Conservation (phyloP, 2,329 filamentous ascomycete genomes). For the Colletotrichum noveboracense region DNA sequence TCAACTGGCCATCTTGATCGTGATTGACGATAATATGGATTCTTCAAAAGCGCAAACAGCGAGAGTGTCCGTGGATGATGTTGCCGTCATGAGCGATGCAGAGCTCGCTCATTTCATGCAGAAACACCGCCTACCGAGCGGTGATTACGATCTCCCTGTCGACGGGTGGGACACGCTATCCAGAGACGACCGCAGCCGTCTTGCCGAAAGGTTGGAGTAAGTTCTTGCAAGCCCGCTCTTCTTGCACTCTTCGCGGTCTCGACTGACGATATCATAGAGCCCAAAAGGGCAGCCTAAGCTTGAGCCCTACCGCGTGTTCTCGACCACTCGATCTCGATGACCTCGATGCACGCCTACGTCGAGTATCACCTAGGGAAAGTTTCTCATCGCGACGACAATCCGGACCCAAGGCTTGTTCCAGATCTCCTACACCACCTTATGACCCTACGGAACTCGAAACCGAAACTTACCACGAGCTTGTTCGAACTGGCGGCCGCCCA, state of each 20-base stretch:
- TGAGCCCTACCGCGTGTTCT: background rate
- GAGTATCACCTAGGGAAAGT: background rate
- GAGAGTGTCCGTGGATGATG: background rate
- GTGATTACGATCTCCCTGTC: background rate
- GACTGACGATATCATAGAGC: background rate
- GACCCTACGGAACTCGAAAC: background rate
- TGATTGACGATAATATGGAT: background rate
- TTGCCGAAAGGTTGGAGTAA: background rate
- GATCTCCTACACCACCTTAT: background rate
- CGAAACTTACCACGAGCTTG: background rate
- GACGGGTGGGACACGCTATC: background rate
- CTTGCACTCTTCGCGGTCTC: accelerated
- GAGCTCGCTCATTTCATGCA: background rate
- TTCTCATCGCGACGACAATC: background rate
- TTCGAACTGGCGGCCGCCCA: background rate
- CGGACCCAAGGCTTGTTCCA: background rate
- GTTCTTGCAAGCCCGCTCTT: accelerated
- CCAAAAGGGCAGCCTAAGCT: background rate
- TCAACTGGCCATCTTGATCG: background rate
- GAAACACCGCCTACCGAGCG: background rate
- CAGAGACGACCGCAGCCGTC: background rate
- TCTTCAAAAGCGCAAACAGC: background rate
- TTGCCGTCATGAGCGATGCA: background rate
- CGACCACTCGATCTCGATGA: background rate
- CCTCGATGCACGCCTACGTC: background rate